phyloP scores from a whole-genome alignment of 2,329 filamentous ascomycete species.

The Colletotrichum phormii region DNA sequence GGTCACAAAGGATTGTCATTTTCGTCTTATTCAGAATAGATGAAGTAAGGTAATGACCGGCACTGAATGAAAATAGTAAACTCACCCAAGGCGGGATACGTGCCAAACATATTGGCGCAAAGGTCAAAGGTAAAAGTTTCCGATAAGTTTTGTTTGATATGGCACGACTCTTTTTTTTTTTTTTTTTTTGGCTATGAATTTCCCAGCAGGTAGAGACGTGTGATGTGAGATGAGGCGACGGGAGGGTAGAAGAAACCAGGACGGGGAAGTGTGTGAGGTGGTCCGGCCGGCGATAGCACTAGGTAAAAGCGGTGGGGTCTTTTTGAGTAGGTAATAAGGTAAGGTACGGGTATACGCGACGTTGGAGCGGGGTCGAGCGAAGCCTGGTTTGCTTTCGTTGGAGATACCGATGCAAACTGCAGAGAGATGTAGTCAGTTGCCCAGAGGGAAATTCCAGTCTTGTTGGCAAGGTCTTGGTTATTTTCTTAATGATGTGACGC shows the following conservation, averaged over 20 bases:
- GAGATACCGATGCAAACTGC: conserved; percentile 8
- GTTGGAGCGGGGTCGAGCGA: conserved; percentile 29
- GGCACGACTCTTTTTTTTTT: neutral
- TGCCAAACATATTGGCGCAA: conserved; percentile 55
- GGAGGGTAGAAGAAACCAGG: neutral
- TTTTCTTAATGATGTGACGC: neutral
- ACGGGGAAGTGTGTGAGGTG: neutral
- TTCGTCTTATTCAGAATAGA: neutral
- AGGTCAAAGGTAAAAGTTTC: neutral
- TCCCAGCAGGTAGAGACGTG: neutral
- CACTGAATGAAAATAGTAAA: conserved; percentile 28
- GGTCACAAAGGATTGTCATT: neutral
- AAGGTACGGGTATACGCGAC: neutral
- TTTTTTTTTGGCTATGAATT: neutral
- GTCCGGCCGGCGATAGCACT: conserved; percentile 16
- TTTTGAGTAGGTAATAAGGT: conserved; percentile 2
- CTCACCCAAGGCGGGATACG: conserved; percentile 54
- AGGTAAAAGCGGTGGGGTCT: conserved; percentile 21
- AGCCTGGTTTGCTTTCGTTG: conserved; percentile 12
- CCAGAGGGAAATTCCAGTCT: neutral
- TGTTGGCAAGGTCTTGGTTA: neutral
- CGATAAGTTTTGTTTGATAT: conserved; percentile 8
- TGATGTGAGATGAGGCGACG: neutral
- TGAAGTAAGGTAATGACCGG: neutral
- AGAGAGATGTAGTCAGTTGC: neutral